Evolutionary conservation across 2,329 filamentous ascomycete genomes (phyloP).

Genomic region (Fusarium mundagurra): DNA sequence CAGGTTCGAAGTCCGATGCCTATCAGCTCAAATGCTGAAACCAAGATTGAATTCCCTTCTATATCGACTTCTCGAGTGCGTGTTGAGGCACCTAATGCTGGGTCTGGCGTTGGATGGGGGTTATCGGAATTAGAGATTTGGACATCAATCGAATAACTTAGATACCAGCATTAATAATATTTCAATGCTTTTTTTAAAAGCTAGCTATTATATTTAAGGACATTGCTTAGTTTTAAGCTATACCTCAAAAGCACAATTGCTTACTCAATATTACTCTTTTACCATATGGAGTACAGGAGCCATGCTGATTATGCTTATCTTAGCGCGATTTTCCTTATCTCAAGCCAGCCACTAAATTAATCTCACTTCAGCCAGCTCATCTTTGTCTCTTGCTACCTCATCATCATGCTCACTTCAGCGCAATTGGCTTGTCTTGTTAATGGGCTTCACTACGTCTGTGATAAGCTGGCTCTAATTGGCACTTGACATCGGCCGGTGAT

Average conservation of each 20-base stretch:
- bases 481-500: rapidly evolving
- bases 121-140: neutral
- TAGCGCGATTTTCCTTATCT: neutral
- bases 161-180: no score
- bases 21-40: neutral
- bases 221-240: no score
- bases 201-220: no score
- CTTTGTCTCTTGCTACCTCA: neutral
- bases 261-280: no score
- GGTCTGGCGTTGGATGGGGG: neutral
- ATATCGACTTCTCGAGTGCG: neutral
- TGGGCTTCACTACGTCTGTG: rapidly evolving
- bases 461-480: rapidly evolving
- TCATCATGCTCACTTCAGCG: neutral
- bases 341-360: neutral
- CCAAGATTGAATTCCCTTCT: neutral
- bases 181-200: no score
- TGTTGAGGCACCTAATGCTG: neutral
- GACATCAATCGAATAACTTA: neutral
- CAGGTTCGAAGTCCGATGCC: neutral
- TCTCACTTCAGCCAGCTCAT: neutral
- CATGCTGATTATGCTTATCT: neutral
- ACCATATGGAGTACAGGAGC: no score
- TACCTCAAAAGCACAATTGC: no score
- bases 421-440: neutral